Conservation (phyloP, 148 eudicot species). For the Cornus controversa region DNA sequence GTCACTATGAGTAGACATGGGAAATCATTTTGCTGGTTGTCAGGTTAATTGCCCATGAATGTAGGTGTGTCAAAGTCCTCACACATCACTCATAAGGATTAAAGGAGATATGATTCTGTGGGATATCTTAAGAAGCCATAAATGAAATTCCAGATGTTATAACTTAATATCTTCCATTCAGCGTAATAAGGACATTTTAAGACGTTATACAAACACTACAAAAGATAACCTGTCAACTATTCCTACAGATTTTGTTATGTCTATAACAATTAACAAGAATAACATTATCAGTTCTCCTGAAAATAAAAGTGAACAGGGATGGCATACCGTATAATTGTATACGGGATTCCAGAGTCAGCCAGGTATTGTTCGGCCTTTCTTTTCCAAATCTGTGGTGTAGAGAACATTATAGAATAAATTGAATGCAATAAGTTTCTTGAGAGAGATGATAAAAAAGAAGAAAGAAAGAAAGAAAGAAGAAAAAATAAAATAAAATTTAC, state of each 20-base stretch:
- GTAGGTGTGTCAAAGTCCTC: no score
- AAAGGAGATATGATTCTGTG: background rate
- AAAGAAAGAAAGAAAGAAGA: no score
- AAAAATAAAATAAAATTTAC: no score
- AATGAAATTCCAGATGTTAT: background rate
- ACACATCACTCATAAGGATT: background rate
- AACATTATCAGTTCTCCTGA: background rate
- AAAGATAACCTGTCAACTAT: background rate
- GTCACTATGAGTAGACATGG: no score
- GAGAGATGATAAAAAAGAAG: background rate
- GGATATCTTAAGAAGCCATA: background rate
- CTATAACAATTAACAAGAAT: conserved; percentile 13
- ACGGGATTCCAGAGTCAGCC: conserved; percentile 77
- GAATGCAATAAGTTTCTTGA: background rate
- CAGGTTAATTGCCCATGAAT: no score
- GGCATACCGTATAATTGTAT: conserved; percentile 75
- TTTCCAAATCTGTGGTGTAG: conserved; percentile 70
- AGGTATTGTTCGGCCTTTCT: conserved; percentile 82
- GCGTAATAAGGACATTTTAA: no score
- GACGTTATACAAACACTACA: no score
- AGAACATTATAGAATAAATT: background rate
- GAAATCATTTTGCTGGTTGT: no score
- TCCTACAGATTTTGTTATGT: background rate
- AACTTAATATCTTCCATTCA: no score
- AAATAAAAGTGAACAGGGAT: conserved; percentile 1